These are phyloP conservation scores for Yarrowia galli DNA, from an alignment of 1,139 yeast species.

Conservation along the genomic window DNA sequence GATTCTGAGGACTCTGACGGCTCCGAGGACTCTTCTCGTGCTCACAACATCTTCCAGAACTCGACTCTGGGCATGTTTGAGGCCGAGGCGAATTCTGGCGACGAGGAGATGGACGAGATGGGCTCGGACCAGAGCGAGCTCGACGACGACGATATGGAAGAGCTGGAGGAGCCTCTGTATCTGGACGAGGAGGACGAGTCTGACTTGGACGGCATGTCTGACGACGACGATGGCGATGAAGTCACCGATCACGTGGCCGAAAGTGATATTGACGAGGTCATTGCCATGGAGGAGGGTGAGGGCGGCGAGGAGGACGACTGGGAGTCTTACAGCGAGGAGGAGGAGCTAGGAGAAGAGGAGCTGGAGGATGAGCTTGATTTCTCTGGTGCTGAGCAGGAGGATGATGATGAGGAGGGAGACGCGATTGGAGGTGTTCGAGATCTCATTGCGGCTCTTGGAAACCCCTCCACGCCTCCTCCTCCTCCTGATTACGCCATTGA, in stretches of 20 bases:
- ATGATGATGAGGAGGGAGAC: slow-evolving; percentile 47
- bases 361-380: slow-evolving; percentile 41
- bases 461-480: slow-evolving; percentile 22
- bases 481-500: slow-evolving; percentile 32
- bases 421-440: slow-evolving; percentile 40
- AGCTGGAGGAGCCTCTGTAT: slow-evolving; percentile 44
- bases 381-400: slow-evolving; percentile 46
- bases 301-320: slow-evolving; percentile 37
- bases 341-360: slow-evolving; percentile 39
- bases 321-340: slow-evolving; percentile 40
- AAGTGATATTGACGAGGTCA: slow-evolving; percentile 43
- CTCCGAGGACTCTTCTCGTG: slow-evolving; percentile 75
- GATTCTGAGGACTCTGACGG: slow-evolving; percentile 66
- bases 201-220: slow-evolving; percentile 46
- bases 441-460: slow-evolving; percentile 27
- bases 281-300: slow-evolving; percentile 44
- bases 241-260: slow-evolving; percentile 52
- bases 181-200: slow-evolving; percentile 40
- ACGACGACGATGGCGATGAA: slow-evolving; percentile 46
- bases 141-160: slow-evolving; percentile 52
- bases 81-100: slow-evolving; percentile 53
- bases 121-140: slow-evolving; percentile 49
- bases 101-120: slow-evolving; percentile 48
- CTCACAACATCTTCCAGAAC: slow-evolving; percentile 83
- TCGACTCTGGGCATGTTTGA: slow-evolving; percentile 96